Conservation (phyloP, 2,329 filamentous ascomycete species). For the Colletotrichum tabaci region DNA sequence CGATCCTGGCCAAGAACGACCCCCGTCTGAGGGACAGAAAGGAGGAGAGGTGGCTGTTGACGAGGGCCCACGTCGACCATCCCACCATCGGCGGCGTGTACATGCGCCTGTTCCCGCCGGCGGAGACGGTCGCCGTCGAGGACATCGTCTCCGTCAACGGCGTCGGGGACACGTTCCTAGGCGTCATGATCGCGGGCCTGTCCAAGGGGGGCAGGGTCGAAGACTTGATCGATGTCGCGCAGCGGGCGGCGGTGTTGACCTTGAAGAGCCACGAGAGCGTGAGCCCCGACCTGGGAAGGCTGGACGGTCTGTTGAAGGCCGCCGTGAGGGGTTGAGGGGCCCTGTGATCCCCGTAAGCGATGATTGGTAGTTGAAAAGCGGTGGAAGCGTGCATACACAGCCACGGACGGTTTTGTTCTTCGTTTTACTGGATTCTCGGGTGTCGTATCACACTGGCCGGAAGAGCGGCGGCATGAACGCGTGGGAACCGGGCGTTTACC, state of each 20-base stretch:
- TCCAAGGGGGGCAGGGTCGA: constrained; percentile 70
- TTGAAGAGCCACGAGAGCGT: constrained; percentile 84
- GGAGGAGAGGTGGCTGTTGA: constrained; percentile 79
- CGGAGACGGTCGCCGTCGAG: constrained; percentile 69
- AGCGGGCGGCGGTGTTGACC: constrained; percentile 84
- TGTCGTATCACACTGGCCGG: too few relatives aligned
- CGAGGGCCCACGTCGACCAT: constrained; percentile 69
- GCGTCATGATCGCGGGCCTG: constrained; percentile 85
- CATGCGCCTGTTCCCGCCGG: constrained; percentile 79
- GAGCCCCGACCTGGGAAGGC: constrained; percentile 66
- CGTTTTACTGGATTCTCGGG: neutral
- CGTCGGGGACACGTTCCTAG: constrained; percentile 93
- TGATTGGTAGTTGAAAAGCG: neutral
- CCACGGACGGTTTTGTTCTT: neutral
- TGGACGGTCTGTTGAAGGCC: constrained; percentile 58
- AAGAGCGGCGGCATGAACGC: too few relatives aligned
- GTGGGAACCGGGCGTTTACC: too few relatives aligned
- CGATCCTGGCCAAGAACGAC: constrained; percentile 78
- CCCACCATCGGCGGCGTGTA: constrained; percentile 82
- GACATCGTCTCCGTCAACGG: constrained; percentile 93
- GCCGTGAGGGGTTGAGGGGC: constrained; percentile 37
- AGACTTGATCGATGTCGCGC: constrained; percentile 82
- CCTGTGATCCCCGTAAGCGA: neutral
- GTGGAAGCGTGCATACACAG: neutral
- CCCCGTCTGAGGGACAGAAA: constrained; percentile 74